Evolutionary conservation across 768 basidiomycete species (phyloP), one percentile per base, ranked within the genome.

Genomic region (Boletus pseudo-olivaceus): DNA sequence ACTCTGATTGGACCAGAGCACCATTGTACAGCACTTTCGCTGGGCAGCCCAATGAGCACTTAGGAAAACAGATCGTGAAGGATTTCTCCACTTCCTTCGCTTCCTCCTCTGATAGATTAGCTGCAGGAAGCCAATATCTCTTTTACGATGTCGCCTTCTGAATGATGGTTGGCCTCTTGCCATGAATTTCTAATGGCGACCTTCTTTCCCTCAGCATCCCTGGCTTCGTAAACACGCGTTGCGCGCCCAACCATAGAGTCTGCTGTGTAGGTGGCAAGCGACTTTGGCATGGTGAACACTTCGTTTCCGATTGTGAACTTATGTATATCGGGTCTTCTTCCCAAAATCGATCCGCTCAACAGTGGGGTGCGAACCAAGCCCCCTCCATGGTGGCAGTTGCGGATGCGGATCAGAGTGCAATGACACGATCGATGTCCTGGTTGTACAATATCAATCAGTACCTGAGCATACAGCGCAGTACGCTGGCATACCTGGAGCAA

Each of bases 181-280:
- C 62, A 63, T 0, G 53, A 59, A 7, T 54, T 38, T 26, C 59
- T 60, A 4, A 59, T 54, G 1, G 9, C 52, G 1, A 60, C 44
- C 0, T 12, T 20, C 0, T 27, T 38, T 2, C 39, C 44, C 0
- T 35, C 2, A 10, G 23, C 19, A 2, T 59, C 58, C 42, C 12
- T 9, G 0, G 47, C 58, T 47, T 56, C 20, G 12, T 56, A 60
- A 0, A 61, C 53, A 8, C 49, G 9, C 11, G 39, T 48, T 4
- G 41, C 58, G 0, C 32, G 26, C 8, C 58, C 32, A 1, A 52
- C 27, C 17, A 54, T 52, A 1, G 35, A 7, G 39, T 59, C 49
- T 5, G 43, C 46, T 1, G 49, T 46, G 29, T 33, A 40, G 1
- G 34, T 59, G 14, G 58, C 39, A 23, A 59, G 47, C 2, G 10